Base-by-base conservation (phyloP, 768 basidiomycete genomes). In the Leccinum rimulosum region DNA sequence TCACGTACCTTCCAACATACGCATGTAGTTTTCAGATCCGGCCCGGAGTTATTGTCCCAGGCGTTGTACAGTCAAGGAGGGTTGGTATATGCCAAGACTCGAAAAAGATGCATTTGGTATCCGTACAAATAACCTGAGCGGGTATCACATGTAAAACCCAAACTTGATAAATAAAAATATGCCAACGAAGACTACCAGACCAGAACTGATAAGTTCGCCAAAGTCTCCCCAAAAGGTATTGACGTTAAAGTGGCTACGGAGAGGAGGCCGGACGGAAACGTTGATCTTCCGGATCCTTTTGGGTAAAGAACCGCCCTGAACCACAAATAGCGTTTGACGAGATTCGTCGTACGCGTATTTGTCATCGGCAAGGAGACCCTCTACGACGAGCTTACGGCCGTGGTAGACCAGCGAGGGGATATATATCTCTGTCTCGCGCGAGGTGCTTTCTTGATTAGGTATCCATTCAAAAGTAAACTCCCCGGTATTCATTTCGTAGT, bases 341-440 rank as follows among this genome's bases (percentile, higher is more conserved):
- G 72, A 68, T 65, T 80, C 81, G 62, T 93, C 89, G 71, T 92
- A 84, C 4, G 62, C 55, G 68, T 83, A 86, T 22, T 65, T 68
- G 58, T 89, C 87, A 0, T 73, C 79, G 4, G 76, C 61, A 17
- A 71, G 73, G 2, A 89, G 77, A 0, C 88, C 87, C 28, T 77
- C 71, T 0, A 94, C 81, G 15, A 84, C 65, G 15, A 95, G 68
- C 59, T 79, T 78, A 56, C 87, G 76, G 0, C 80, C 82, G 17
- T 79, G 80, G 1, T 84, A 78, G 38, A 93, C 75, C 61, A 80
- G 68, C 1, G 83, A 80, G 0, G 93, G 92, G 7, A 93, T 63
- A 74, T 87, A 96, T 31, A 95, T 84, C 73, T 94, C 91, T n/a
- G 92, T 93, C 67, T 89, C 85, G 50, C 78, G 72, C n/a, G 85